Base-by-base conservation (phyloP, 192 early-diverging fungal genomes). In the Coemansia aciculifera region DNA sequence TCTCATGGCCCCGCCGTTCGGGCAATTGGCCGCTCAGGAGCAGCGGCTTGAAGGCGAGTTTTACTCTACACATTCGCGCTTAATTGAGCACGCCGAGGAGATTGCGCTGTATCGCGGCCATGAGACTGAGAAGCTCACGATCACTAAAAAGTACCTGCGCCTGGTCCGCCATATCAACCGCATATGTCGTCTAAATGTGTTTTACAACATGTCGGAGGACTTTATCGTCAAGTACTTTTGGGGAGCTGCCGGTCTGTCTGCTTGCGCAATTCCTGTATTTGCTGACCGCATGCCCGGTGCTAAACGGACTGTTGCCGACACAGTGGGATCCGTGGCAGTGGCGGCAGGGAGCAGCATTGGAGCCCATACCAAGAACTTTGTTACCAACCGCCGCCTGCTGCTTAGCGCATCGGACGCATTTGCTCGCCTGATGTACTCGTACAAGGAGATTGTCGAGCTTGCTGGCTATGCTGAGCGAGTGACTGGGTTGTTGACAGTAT, bases 181-280 rank as follows among this genome's bases (percentile, higher is more conserved):
- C 56, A 88, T 95, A 37, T 94, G 92, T 83, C 88, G 87, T 21
- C 85, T 91, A 66, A 90, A 93, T 31, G 90, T 99, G 62, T 91
- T 90, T 75, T 92, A 98, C 74, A 87, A 91, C 24, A 97, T 98
- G 95, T 79, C 97, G 52, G 97, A 98, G 78, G 96, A 98, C 80
- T 98, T 97, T 85, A 86, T 98, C 27, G 94, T 99, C 81, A 99
- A 99, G 77, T 99, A 99, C 83, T 92, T 95, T 63, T 98, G 96
- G 96, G 93, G 95, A 67, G 95, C 95, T 1, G 88, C 90, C 63
- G 95, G 95, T 38, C 83, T 95, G 59, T 79, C 90, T 10, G 84
- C 97, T 15, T 96, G 94, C 68, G 89, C 93, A 0, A 89, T 91
- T 9, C 96, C 96, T 2, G 94, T 95, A 13, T 97, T 97, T 76